phyloP scores from a whole-genome alignment of 805 yeast genomes.

The Brettanomyces custersianus region DNA sequence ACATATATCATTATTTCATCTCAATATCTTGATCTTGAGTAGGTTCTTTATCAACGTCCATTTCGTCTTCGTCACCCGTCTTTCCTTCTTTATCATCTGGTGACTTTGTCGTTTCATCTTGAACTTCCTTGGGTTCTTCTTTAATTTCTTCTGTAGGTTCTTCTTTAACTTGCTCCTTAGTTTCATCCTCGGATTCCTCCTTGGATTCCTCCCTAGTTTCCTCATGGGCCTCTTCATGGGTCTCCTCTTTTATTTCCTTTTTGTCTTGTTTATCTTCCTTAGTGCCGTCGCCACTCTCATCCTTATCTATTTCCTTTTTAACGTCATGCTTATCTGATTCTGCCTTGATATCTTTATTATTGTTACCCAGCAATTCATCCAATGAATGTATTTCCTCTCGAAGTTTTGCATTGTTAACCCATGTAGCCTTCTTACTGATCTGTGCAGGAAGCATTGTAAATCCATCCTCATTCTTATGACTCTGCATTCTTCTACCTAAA shows the following conservation, averaged over 20 bases:
- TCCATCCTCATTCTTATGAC: slow-evolving; percentile 28
- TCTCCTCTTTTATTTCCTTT: not conserved
- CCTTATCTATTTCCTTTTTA: not conserved
- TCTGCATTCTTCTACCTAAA: slow-evolving; percentile 52
- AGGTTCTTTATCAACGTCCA: not conserved
- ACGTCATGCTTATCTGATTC: not conserved
- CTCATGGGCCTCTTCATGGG: not conserved
- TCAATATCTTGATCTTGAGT: not conserved
- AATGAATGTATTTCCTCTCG: slow-evolving; percentile 33
- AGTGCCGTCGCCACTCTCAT: not conserved
- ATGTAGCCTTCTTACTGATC: slow-evolving; percentile 62
- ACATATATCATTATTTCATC: not conserved
- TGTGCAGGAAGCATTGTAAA: slow-evolving; percentile 52
- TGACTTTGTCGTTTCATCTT: not conserved
- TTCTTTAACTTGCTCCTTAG: too few species aligned
- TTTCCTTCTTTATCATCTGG: not conserved
- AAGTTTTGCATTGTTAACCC: slow-evolving; percentile 52
- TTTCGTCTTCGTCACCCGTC: not conserved
- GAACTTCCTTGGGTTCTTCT: not conserved
- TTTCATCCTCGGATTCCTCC: too few species aligned
- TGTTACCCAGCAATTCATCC: not conserved
- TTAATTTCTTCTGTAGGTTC: not conserved
- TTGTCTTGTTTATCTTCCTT: not conserved
- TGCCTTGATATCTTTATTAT: too few species aligned
- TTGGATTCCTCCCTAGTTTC: not conserved